These are phyloP conservation scores for Microdochium nivale DNA, from an alignment of 2,329 filamentous ascomycete genomes.

Conservation along the genomic window DNA sequence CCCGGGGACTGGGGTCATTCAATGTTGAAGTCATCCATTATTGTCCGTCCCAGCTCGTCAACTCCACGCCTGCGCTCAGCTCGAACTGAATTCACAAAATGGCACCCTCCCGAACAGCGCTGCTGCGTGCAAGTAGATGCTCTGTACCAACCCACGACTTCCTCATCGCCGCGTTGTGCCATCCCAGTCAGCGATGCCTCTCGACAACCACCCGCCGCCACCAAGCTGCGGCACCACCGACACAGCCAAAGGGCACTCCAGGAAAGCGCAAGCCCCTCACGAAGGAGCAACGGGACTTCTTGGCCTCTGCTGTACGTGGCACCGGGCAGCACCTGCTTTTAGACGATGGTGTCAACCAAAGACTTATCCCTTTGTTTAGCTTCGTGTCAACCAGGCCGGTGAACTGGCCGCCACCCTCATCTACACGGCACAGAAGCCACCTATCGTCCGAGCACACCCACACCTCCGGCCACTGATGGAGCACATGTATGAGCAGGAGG, in stretches of 20 bases:
- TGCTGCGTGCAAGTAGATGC: slow-evolving; percentile 6
- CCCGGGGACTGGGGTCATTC: background rate
- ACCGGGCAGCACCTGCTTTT: slow-evolving; percentile 4
- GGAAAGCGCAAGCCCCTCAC: slow-evolving; percentile 53
- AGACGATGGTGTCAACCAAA: background rate
- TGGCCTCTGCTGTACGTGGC: slow-evolving; percentile 58
- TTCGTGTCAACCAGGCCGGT: slow-evolving; percentile 94
- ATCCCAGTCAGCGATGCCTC: slow-evolving; percentile 12
- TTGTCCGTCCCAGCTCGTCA: background rate
- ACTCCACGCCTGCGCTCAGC: background rate
- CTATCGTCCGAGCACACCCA: slow-evolving; percentile 71
- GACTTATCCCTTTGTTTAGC: slow-evolving; percentile 29
- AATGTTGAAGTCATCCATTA: background rate
- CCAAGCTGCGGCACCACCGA: slow-evolving; percentile 11
- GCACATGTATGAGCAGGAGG: slow-evolving; percentile 98
- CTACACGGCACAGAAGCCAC: slow-evolving; percentile 80
- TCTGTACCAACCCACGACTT: slow-evolving; percentile 23
- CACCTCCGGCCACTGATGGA: slow-evolving; percentile 85
- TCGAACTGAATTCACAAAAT: background rate
- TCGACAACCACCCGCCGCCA: slow-evolving; percentile 11
- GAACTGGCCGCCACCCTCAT: slow-evolving; percentile 96
- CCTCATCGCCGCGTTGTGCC: slow-evolving; percentile 25
- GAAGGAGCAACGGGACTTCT: slow-evolving; percentile 61
- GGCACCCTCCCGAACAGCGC: background rate
- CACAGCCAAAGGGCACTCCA: slow-evolving; percentile 19